Percentiles rank a stretch among this genome's conserved stretches.
These are phyloP conservation scores for Naumovozyma dairenensis DNA, from an alignment of 805 yeast genomes.

Conservation along the genomic window DNA sequence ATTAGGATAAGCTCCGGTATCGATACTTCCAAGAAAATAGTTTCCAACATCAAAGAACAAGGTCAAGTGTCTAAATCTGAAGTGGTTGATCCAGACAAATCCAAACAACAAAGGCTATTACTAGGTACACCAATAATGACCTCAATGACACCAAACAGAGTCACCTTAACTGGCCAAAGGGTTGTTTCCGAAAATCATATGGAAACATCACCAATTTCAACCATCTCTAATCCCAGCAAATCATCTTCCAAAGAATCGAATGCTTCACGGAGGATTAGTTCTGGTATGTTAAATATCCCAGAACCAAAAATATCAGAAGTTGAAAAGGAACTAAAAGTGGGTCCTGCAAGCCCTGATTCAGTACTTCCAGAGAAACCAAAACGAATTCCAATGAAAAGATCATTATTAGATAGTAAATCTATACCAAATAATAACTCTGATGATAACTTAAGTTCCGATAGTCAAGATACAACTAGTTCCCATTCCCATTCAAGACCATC, in stretches of 20 bases:
- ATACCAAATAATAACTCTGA: neutral
- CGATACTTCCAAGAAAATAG: slow-evolving; percentile 21
- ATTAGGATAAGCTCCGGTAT: slow-evolving; percentile 26
- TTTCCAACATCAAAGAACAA: slow-evolving; percentile 17
- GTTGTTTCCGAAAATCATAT: slow-evolving; percentile 10
- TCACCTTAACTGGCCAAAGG: slow-evolving; percentile 7
- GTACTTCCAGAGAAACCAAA: slow-evolving; percentile 20
- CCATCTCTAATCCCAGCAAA: neutral
- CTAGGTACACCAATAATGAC: slow-evolving; percentile 23
- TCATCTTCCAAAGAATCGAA: neutral
- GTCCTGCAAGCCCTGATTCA: slow-evolving; percentile 27
- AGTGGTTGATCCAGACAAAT: slow-evolving; percentile 26
- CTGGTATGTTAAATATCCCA: slow-evolving; percentile 33
- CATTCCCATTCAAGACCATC: slow-evolving; percentile 1
- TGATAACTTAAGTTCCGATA: slow-evolving; percentile 1
- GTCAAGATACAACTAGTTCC: neutral
- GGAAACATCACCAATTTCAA: slow-evolving; percentile 1
- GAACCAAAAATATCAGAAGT: slow-evolving; percentile 32
- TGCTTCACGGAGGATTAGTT: slow-evolving; percentile 27
- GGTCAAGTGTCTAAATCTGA: slow-evolving; percentile 29
- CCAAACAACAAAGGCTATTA: slow-evolving; percentile 21
- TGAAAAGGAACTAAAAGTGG: slow-evolving; percentile 28
- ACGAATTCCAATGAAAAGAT: slow-evolving; percentile 24
- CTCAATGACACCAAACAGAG: slow-evolving; percentile 18
- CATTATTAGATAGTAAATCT: slow-evolving; percentile 4